A percentile compares a stretch with the other conserved stretches of the same genome.
phyloP scores from a whole-genome alignment of 2,329 filamentous ascomycete species.

The Daldinia eschscholtzii region DNA sequence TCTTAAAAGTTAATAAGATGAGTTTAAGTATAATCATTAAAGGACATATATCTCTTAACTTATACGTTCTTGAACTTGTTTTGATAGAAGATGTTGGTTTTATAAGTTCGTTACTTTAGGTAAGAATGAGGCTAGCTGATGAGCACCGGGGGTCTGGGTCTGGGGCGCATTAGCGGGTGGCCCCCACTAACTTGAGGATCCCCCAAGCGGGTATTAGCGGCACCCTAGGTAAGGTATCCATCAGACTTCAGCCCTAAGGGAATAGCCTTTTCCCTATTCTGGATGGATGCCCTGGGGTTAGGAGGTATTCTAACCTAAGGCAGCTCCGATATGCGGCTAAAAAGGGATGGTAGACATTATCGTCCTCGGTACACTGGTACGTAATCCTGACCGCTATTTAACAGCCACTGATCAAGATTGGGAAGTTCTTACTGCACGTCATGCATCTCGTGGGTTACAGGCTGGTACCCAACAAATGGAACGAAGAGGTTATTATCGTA shows the following conservation, averaged over 20 bases:
- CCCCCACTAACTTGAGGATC: background rate
- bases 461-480: background rate
- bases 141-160: background rate
- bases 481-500: background rate
- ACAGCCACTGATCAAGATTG: background rate
- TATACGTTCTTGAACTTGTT: too few relatives aligned
- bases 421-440: background rate
- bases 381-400: background rate
- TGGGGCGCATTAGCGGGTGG: background rate
- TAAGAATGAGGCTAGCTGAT: too few relatives aligned
- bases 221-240: background rate
- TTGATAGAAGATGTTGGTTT: too few relatives aligned
- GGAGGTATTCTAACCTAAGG: too few relatives aligned
- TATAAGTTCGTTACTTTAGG: too few relatives aligned
- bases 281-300: background rate
- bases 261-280: background rate
- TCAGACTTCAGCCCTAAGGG: conserved; percentile 4
- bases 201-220: background rate
- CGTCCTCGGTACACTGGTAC: too few relatives aligned
- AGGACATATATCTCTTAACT: too few relatives aligned
- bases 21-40: too few relatives aligned
- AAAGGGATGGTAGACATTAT: too few relatives aligned
- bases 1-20: too few relatives aligned
- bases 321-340: background rate
- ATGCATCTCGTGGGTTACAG: too few relatives aligned